Conservation (phyloP, 2,329 filamentous ascomycete genomes). For the Penicillium sp. region DNA sequence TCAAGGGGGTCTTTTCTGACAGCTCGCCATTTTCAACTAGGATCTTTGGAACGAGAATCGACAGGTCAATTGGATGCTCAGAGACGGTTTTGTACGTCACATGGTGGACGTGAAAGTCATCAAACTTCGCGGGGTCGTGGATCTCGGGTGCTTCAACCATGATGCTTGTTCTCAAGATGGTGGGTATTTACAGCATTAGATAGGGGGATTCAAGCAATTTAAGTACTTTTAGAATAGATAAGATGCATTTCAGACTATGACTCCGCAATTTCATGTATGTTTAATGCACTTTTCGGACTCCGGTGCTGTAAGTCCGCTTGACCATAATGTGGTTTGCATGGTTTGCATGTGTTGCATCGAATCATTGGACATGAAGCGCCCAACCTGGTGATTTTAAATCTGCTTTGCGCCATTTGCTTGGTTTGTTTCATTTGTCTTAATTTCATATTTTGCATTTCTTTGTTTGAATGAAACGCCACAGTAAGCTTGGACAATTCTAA, state of each 20-base stretch:
- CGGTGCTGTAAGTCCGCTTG: not conserved
- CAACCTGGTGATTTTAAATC: too few relatives aligned
- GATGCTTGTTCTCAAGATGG: not conserved
- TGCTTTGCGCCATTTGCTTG: not conserved
- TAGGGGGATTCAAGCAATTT: too few relatives aligned
- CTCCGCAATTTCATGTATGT: too few relatives aligned
- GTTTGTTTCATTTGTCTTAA: not conserved
- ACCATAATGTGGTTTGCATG: too few relatives aligned
- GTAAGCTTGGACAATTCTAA: too few relatives aligned
- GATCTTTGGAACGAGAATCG: slow-evolving; percentile 5
- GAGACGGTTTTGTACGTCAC: slow-evolving; percentile 5
- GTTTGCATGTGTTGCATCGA: not conserved
- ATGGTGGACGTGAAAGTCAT: slow-evolving; percentile 8
- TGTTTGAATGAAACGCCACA: not conserved
- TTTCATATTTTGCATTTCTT: not conserved
- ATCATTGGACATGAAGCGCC: too few relatives aligned
- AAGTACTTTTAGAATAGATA: too few relatives aligned
- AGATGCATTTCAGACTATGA: too few relatives aligned
- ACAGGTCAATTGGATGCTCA: slow-evolving; percentile 2
- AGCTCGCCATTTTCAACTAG: not conserved
- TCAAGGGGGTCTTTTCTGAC: slow-evolving; percentile 1
- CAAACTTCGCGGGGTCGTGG: slow-evolving; percentile 4
- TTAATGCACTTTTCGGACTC: not conserved
- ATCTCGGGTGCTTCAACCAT: not conserved
- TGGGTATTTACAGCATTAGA: too few relatives aligned